Evolutionary conservation across 2,329 filamentous ascomycete genomes (phyloP), one percentile per base, ranked within the genome.

Genomic region (Pseudonectria buxi): DNA sequence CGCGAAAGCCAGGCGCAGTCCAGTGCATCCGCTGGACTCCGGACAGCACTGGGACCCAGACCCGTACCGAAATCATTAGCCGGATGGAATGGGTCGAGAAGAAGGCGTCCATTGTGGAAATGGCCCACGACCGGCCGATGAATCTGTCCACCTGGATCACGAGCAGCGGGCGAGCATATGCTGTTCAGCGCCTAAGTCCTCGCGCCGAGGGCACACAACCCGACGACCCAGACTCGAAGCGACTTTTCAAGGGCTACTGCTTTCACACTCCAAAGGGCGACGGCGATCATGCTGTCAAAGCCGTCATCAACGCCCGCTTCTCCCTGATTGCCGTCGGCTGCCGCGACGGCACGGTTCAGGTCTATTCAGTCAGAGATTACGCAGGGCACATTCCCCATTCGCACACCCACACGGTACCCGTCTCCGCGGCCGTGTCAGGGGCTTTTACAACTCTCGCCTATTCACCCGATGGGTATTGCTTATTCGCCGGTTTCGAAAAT

Each of bases 11-110:
- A 4, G 82, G 89, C 1, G 90, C 92, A n/a, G 79, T 96, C 12
- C 92, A 98, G 61, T 95, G 89, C 62, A 96, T 98, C 49, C 79
- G 85, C 39, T 98, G 92, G 92, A 84, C 83, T 1, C 85, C 89
- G 2, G 89, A 95, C 56, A 82, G 74, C 46, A 76, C 72, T 24
- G 85, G 86, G 14, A 83, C 76, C 42, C 90, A 96, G 61, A 95
- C 89, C 3, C 88, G 79, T 48, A 95, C 92, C 1, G 89, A 96
- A 61, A 72, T 96, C 7, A 67, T 96, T 42, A 89, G 81, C 53
- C 83, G 85, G 35, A 94, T 95, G 79, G 65, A 76, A 31, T 95
- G 88, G 82, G 64, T 95, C 14, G 78, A 81, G 34, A 89, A 86
- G 59, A 90, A 85, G 59, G 71, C 75, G 2, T 77, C 73, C 2